Conservation (phyloP, 768 basidiomycete species). For the Psilocybe cyanescens region DNA sequence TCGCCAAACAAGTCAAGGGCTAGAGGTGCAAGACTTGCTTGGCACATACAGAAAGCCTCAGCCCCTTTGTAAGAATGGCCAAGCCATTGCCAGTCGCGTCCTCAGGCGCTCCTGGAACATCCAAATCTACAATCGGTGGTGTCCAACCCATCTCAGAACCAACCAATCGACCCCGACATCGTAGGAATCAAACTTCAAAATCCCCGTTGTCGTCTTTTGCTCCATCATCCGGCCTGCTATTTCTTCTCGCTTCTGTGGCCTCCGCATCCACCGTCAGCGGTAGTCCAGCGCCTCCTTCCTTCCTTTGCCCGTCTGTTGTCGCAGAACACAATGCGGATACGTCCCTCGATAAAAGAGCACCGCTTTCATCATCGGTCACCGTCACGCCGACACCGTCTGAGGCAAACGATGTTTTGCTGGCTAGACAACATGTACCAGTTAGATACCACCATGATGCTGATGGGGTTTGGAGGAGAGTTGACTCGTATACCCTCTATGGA, state of each 20-base stretch:
- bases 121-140: slow-evolving; percentile 19
- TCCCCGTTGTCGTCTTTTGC: slow-evolving; percentile 16
- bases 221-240: slow-evolving; percentile 57
- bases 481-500: slow-evolving; percentile 68
- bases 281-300: slow-evolving; percentile 58
- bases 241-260: slow-evolving; percentile 60
- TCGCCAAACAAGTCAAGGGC: slow-evolving; percentile 10
- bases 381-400: slow-evolving; percentile 10
- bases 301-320: slow-evolving; percentile 60
- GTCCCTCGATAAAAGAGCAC: slow-evolving; percentile 6
- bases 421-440: slow-evolving; percentile 49
- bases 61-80: slow-evolving; percentile 50
- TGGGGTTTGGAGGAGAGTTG: slow-evolving; percentile 60
- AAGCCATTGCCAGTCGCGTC: slow-evolving; percentile 49
- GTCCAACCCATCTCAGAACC: slow-evolving; percentile 5
- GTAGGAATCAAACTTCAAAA: slow-evolving; percentile 25
- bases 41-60: slow-evolving; percentile 35
- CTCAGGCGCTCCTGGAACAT: slow-evolving; percentile 27
- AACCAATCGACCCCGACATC: slow-evolving; percentile 20
- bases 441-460: slow-evolving; percentile 56
- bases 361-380: slow-evolving; percentile 15
- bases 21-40: slow-evolving; percentile 39
- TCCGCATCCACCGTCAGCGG: slow-evolving; percentile 49
- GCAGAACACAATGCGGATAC: slow-evolving; percentile 11
- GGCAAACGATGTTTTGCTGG: slow-evolving; percentile 7